Base-by-base conservation (phyloP, 1,139 yeast genomes). In the Kodamaea ohmeri region DNA sequence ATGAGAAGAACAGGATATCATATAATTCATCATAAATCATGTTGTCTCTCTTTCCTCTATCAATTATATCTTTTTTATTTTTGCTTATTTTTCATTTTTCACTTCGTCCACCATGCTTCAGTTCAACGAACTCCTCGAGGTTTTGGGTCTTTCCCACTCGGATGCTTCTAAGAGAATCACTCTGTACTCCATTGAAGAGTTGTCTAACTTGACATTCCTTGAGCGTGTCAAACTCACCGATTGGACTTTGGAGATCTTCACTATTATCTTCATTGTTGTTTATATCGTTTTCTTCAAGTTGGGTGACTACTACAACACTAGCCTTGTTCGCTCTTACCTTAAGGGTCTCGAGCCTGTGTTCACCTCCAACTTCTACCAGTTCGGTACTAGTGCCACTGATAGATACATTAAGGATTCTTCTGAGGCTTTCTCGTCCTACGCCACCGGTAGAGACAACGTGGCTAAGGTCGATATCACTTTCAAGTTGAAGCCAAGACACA, bases 381-480 rank as follows among this genome's bases (percentile, higher is more conserved):
- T 82, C 45, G 97, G 97, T 41, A 80, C 80, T 34, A 59, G 68
- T n/a, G 47, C 65, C 34, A 66, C 68, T 33, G 61, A 65, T 36
- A 25, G 25, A 12, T 73, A 71, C 52, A 67, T 81, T 47, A 76
- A 79, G 56, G 96, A 88, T 58, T 78, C 83, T 38, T 70, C 84
- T 33, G 84, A 86, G 54, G 72, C 77, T 43, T 89, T 64, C 60
- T 69, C 92, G 13, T 71, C 88, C 34, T 92, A 87, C 60, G 96
- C 97, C 32, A 76, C 95, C 41, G 98, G 98, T 46, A 80, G 98
- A 60, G 68, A 78, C 46, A 83, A 86, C 60, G 74, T 92, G 47
- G 80, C 78, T 46, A 73, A 76, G 45, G 67, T 88, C 42, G 65
- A 75, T 41, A 71, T 83, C 40, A 78, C 73, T 47, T 70, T 89